These are phyloP conservation scores for Tuber aestivum DNA, from an alignment of 495 filamentous ascomycete genomes.

Conservation along the genomic window DNA sequence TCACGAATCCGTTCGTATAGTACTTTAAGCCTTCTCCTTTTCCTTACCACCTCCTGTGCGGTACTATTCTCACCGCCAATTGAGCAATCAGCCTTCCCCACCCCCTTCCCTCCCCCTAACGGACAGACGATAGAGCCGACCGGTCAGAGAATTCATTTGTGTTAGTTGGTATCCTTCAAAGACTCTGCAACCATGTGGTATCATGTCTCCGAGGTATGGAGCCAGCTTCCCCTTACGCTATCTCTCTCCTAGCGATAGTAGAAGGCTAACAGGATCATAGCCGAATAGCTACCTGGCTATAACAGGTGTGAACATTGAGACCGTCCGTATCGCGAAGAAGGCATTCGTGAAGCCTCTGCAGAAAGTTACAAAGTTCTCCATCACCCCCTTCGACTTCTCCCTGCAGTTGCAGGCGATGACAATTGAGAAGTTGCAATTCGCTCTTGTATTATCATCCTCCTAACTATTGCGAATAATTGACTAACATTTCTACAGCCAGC, in stretches of 20 bases:
- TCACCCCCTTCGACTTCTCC: slow-evolving; percentile 70
- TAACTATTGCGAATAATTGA: background rate
- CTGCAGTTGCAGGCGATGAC: slow-evolving; percentile 79
- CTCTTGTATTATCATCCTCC: background rate
- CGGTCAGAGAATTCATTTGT: background rate
- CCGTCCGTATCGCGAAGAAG: slow-evolving; percentile 67
- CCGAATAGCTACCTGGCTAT: slow-evolving; percentile 69
- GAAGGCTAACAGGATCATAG: slow-evolving; percentile 46
- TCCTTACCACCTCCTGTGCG: background rate
- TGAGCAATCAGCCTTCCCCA: background rate
- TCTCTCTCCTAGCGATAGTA: slow-evolving; percentile 40
- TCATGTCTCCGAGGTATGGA: slow-evolving; percentile 24
- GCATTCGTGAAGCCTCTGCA: slow-evolving; percentile 64
- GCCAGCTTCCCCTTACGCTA: background rate
- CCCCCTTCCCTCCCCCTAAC: background rate
- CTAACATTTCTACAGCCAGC: slow-evolving; percentile 52
- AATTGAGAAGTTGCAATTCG: slow-evolving; percentile 64
- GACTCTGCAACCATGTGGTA: slow-evolving; percentile 18
- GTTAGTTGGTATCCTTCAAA: background rate
- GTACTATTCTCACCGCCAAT: background rate
- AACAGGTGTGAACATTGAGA: slow-evolving; percentile 66
- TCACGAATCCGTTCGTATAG: background rate
- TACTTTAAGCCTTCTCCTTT: background rate
- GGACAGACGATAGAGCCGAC: background rate
- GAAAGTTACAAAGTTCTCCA: slow-evolving; percentile 52